Conservation (phyloP, 352 stramenopile species). For the Albugo candida region DNA sequence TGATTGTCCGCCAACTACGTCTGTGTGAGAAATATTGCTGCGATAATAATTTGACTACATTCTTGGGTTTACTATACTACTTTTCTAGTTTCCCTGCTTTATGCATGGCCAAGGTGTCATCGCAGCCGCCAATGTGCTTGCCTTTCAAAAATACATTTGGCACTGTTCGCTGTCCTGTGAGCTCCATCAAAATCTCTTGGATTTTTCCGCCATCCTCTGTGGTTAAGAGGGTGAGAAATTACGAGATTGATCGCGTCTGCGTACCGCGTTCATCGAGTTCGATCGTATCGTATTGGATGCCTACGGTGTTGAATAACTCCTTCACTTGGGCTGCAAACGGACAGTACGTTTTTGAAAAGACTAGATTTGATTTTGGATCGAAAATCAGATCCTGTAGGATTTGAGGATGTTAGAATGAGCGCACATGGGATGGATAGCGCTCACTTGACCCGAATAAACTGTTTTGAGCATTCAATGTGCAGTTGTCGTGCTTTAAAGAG, state of each 20-base stretch:
- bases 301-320: slow-evolving; percentile 56
- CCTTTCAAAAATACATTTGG: slow-evolving; percentile 98
- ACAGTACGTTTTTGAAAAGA: slow-evolving; percentile 95
- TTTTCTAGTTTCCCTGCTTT: background rate
- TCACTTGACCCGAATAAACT: no score
- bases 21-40: slow-evolving; percentile 14
- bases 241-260: slow-evolving; percentile 6
- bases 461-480: no score
- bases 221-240: no score
- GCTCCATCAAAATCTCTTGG: slow-evolving; percentile 72
- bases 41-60: slow-evolving; percentile 20
- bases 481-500: no score
- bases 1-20: slow-evolving; percentile 81
- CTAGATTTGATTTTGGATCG: slow-evolving; percentile 24
- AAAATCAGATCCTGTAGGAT: slow-evolving; percentile 6
- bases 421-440: no score
- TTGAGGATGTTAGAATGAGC: background rate
- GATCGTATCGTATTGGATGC: slow-evolving; percentile 33
- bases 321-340: slow-evolving; percentile 85
- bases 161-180: slow-evolving; percentile 91
- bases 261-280: slow-evolving; percentile 45
- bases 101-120: slow-evolving; percentile 21
- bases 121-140: slow-evolving; percentile 89
- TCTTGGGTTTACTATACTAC: background rate
- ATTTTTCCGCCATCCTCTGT: slow-evolving; percentile 77